Base-by-base conservation (phyloP, 768 basidiomycete species). In the Cyclocybe aegerita region DNA sequence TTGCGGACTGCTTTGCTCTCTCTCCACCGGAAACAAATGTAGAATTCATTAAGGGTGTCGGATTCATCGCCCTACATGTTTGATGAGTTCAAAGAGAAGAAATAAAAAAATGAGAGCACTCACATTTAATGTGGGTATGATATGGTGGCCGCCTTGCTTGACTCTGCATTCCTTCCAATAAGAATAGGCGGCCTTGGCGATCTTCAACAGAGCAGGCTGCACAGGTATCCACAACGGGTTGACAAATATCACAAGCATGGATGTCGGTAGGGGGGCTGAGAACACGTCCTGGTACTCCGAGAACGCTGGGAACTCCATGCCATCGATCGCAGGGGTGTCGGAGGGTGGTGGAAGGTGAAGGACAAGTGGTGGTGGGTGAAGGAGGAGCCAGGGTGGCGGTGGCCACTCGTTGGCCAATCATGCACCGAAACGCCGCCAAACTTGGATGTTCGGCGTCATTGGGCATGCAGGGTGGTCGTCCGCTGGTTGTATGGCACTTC, bases 1-100 rank as follows among this genome's bases (percentile, higher is more conserved):
- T 98, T 98, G 54, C 97, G 85, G 39, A 92, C 81, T 3, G 91
- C 85, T 66, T 98, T 98, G 68, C 89, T 86, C 65, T 98, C 96
- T 48, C 95, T 86, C 53, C 94, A 80, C 34, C 97, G 84, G 79
- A 99, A 99, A 70, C 97, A 99, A 39, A 98, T 89, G 56, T 98
- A 98, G 0, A 95, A 95, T 60, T 96, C 94, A 48, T 91, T 93
- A 57, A 79, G 79, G 40, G 86, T 86, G 65, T 97, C 93, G 14
- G 88, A 79, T 70, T 98, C 95, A 65, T 98, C 94, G 60, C 81
- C 86, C 88, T 91, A 37, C 36, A 43, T 17, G 52, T 10, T 58
- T 31, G 39, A 16, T 50, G 39, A 52, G 54, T 16, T 15, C 37
- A 43, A 30, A 9, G 11, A 29, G 0, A 9, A 9, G 7, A 39